Conservation (phyloP, 2,329 filamentous ascomycete genomes). For the Lojkania enalia region DNA sequence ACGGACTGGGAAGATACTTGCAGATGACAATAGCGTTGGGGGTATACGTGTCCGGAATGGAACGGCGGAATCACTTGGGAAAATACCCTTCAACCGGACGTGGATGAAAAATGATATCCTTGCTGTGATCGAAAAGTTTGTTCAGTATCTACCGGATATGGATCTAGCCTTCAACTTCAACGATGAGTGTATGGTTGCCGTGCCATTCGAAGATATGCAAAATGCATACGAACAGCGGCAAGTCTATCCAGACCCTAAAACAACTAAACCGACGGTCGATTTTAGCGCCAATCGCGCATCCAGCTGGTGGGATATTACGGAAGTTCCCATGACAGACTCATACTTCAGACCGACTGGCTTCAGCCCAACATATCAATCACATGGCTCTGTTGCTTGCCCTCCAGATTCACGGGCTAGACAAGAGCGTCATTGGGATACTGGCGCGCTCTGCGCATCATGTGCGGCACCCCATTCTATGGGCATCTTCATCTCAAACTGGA, state of each 20-base stretch:
- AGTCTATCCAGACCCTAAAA: slow-evolving; percentile 25
- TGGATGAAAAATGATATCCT: slow-evolving; percentile 62
- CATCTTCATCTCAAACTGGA: slow-evolving; percentile 69
- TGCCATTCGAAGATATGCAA: slow-evolving; percentile 48
- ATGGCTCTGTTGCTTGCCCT: slow-evolving; percentile 60
- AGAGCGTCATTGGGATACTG: slow-evolving; percentile 65
- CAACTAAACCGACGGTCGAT: slow-evolving; percentile 25
- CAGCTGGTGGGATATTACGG: slow-evolving; percentile 40
- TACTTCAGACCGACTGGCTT: slow-evolving; percentile 41
- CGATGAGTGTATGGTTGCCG: slow-evolving; percentile 60
- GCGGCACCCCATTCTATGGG: slow-evolving; percentile 65
- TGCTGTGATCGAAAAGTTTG: slow-evolving; percentile 56
- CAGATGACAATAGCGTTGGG: slow-evolving; percentile 59
- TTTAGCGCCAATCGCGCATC: slow-evolving; percentile 46
- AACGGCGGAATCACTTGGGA: slow-evolving; percentile 44
- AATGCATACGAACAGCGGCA: slow-evolving; percentile 31
- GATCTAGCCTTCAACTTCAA: slow-evolving; percentile 66
- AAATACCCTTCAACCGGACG: slow-evolving; percentile 58
- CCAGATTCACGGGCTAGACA: slow-evolving; percentile 63
- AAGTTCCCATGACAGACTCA: slow-evolving; percentile 29
- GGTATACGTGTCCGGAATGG: slow-evolving; percentile 60
- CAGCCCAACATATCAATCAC: slow-evolving; percentile 47
- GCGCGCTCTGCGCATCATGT: slow-evolving; percentile 67
- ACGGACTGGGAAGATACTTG: slow-evolving; percentile 57
- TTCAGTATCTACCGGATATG: slow-evolving; percentile 63